A percentile compares a stretch with the other conserved stretches of the same genome.
Conservation (phyloP, 176 grass and related monocot species). For the Triticum monococcum region DNA sequence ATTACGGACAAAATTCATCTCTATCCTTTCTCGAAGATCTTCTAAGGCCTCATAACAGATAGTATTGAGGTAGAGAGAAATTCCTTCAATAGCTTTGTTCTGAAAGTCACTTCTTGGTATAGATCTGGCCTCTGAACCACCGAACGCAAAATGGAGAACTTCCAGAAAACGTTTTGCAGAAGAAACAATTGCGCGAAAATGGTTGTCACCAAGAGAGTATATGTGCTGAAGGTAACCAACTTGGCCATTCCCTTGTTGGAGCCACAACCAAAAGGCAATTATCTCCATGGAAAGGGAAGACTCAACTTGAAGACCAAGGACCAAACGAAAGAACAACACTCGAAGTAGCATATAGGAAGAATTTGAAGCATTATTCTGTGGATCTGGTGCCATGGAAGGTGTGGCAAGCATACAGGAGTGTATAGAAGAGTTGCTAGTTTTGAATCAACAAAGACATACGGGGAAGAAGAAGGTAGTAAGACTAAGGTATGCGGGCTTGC, state of each 20-base stretch:
- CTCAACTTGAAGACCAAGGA: constrained; percentile 41
- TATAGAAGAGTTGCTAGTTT: background rate
- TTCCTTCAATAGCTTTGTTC: constrained; percentile 9
- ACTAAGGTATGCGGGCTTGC: background rate
- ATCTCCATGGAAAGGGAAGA: constrained; percentile 44
- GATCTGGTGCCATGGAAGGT: constrained; percentile 13
- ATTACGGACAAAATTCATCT: background rate
- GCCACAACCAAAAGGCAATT: constrained; percentile 65
- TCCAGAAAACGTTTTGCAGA: constrained; percentile 2
- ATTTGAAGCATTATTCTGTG: background rate
- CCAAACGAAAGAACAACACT: constrained; percentile 47
- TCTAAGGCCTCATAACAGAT: background rate
- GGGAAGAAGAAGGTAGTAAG: background rate
- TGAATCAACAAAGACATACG: background rate
- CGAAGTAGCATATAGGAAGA: background rate
- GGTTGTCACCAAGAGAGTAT: background rate
- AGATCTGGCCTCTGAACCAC: background rate
- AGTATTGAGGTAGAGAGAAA: constrained; percentile 25
- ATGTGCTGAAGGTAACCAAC: background rate
- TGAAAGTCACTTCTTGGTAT: background rate
- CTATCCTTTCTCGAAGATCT: constrained; percentile 1
- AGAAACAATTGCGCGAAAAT: background rate
- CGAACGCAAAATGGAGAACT: background rate
- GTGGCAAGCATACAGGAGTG: background rate
- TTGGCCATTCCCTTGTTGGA: constrained; percentile 40